A percentile compares a stretch with the other conserved stretches of the same genome.
Conservation (phyloP, 352 stramenopile species). For the Pythium grandisporangium region DNA sequence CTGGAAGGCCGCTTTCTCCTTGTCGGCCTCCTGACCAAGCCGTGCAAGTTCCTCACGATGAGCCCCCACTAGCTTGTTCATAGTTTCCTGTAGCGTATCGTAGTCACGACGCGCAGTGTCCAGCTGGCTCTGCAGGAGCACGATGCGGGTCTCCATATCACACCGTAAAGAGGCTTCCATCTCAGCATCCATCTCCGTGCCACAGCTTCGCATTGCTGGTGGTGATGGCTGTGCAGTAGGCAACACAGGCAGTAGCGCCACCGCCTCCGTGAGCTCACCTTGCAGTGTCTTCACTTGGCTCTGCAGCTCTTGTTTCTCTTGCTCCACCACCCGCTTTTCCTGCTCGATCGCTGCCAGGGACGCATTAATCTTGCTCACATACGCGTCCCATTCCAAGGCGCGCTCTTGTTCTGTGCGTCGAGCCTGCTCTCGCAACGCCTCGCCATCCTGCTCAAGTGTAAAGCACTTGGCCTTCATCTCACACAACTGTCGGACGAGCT, state of each 20-base stretch:
- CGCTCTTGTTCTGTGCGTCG: too few relatives aligned
- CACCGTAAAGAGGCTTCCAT: neutral
- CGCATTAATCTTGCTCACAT: conserved; percentile 11
- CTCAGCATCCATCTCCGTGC: conserved; percentile 10
- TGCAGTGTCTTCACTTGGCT: conserved; percentile 1
- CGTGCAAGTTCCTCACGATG: too few relatives aligned
- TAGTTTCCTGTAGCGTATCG: conserved; percentile 1
- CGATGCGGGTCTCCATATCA: conserved; percentile 1
- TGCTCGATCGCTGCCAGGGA: conserved; percentile 7
- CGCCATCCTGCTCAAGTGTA: neutral
- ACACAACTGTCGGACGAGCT: conserved; percentile 32
- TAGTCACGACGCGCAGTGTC: neutral
- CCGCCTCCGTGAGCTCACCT: neutral
- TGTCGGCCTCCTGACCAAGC: too few relatives aligned
- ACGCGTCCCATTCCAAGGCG: conserved; percentile 6
- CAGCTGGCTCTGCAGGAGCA: conserved; percentile 5
- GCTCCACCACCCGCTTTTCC: conserved; percentile 1
- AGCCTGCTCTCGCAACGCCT: neutral
- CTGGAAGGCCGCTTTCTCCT: neutral
- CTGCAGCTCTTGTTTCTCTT: conserved; percentile 7
- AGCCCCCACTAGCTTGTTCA: too few relatives aligned
- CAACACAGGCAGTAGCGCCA: too few relatives aligned
- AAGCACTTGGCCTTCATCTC: conserved; percentile 23
- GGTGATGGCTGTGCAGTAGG: neutral
- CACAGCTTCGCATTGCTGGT: conserved; percentile 1